These are phyloP conservation scores for Thoreauomyces humboldtii DNA, from an alignment of 192 early-diverging fungal species.

Conservation along the genomic window DNA sequence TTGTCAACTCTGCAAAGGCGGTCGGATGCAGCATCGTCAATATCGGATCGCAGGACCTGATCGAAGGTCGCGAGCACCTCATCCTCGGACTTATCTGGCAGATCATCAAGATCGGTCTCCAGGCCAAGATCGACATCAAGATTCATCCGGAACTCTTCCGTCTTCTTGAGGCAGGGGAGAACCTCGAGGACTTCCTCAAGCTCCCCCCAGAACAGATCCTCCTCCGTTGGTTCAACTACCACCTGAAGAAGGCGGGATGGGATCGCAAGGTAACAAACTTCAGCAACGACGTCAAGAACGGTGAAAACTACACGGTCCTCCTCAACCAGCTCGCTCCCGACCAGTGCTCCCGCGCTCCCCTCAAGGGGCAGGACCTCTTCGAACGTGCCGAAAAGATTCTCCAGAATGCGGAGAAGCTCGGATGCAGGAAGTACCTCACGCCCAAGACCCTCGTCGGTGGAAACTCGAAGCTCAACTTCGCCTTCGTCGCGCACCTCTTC, in stretches of 20 bases:
- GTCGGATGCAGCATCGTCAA: slow-evolving; percentile 98
- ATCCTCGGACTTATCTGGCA: slow-evolving; percentile 97
- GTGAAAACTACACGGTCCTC: slow-evolving; percentile 92
- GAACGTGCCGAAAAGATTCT: slow-evolving; percentile 87
- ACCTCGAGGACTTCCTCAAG: slow-evolving; percentile 89
- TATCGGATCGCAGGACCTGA: slow-evolving; percentile 95
- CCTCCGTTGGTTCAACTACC: slow-evolving; percentile 99
- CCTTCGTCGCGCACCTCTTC: slow-evolving; percentile 98
- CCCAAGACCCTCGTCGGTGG: slow-evolving; percentile 92
- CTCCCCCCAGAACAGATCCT: slow-evolving; percentile 96
- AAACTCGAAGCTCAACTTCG: slow-evolving; percentile 95
- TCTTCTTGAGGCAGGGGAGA: slow-evolving; percentile 88
- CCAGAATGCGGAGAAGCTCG: slow-evolving; percentile 87
- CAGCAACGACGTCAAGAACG: slow-evolving; percentile 88
- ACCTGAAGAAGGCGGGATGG: slow-evolving; percentile 91
- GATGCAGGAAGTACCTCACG: slow-evolving; percentile 91
- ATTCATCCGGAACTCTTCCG: slow-evolving; percentile 97
- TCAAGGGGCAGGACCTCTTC: slow-evolving; percentile 72
- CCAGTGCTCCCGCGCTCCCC: slow-evolving; percentile 75
- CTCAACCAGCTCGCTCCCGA: slow-evolving; percentile 87
- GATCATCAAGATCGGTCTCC: slow-evolving; percentile 96
- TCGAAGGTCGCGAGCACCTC: slow-evolving; percentile 95
- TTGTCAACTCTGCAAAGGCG: slow-evolving; percentile 97
- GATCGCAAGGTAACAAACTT: slow-evolving; percentile 84
- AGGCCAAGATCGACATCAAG: slow-evolving; percentile 97